Conservation (phyloP, 1,139 yeast genomes). For the Candida frijolesensis region DNA sequence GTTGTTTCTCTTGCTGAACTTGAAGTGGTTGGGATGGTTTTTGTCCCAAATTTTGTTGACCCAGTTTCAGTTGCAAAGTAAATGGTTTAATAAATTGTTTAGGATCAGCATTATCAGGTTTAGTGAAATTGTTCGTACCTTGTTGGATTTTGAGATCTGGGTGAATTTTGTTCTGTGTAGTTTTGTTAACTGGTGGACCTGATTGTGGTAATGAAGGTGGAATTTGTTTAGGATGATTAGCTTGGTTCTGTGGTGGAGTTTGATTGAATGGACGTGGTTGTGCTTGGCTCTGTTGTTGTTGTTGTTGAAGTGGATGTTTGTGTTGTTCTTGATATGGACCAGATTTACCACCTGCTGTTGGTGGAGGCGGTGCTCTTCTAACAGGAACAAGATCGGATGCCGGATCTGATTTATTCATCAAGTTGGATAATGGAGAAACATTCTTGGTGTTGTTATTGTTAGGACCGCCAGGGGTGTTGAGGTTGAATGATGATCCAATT, state of each 20-base stretch:
- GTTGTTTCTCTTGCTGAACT: not conserved
- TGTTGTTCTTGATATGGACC: not conserved
- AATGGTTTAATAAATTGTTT: slow-evolving; percentile 12
- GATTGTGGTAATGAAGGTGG: slow-evolving; percentile 35
- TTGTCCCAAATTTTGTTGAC: slow-evolving; percentile 6
- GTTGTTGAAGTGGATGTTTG: slow-evolving; percentile 10
- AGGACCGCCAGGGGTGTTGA: not conserved
- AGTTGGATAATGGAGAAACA: slow-evolving; percentile 38
- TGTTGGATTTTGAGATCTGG: slow-evolving; percentile 37
- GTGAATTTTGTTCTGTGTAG: slow-evolving; percentile 23
- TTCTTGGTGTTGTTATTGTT: not conserved
- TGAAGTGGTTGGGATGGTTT: slow-evolving; percentile 5
- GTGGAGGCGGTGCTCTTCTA: slow-evolving; percentile 62
- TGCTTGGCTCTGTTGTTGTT: slow-evolving; percentile 4
- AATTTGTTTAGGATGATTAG: slow-evolving; percentile 30
- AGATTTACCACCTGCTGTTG: slow-evolving; percentile 18
- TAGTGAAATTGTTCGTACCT: slow-evolving; percentile 13
- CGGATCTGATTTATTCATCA: slow-evolving; percentile 30
- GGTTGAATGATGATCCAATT: not conserved
- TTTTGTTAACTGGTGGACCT: slow-evolving; percentile 15
- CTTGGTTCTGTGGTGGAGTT: slow-evolving; percentile 25
- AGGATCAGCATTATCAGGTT: slow-evolving; percentile 4
- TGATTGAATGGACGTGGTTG: slow-evolving; percentile 11
- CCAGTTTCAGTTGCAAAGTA: slow-evolving; percentile 20
- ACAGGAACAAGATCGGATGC: slow-evolving; percentile 42